phyloP scores from a whole-genome alignment of 805 yeast genomes.

The Torulaspora delbrueckii region DNA sequence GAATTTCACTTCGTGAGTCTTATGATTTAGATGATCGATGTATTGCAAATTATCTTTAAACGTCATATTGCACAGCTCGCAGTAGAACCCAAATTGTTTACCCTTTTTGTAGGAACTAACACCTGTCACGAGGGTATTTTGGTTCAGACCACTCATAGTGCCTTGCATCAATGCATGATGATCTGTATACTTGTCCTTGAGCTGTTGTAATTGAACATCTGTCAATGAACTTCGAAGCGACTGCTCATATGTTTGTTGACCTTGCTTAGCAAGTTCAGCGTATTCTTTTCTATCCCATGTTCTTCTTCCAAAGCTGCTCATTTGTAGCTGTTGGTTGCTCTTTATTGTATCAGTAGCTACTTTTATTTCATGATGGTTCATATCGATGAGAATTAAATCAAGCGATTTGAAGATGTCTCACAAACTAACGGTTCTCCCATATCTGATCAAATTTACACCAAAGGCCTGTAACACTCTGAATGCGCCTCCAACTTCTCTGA shows the following conservation, averaged over 20 bases:
- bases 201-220: constrained; percentile 11
- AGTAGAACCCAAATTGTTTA: constrained; percentile 75
- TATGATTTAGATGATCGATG: constrained; percentile 78
- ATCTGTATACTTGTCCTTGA: constrained; percentile 24
- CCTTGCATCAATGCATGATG: constrained; percentile 23
- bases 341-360: background rate
- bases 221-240: constrained; percentile 16
- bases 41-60: constrained; percentile 78
- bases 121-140: constrained; percentile 32
- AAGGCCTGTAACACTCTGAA: background rate
- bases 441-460: constrained; percentile 43
- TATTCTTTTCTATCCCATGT: constrained; percentile 72
- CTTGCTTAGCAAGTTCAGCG: constrained; percentile 42
- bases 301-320: constrained; percentile 49
- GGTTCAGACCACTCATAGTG: constrained; percentile 33
- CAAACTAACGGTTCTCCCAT: constrained; percentile 38
- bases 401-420: constrained; percentile 21
- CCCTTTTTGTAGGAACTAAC: constrained; percentile 40
- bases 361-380: background rate
- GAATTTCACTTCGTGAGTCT: constrained; percentile 52
- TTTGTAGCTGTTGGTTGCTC: background rate
- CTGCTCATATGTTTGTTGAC: constrained; percentile 22
- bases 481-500: constrained; percentile 16
- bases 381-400: background rate
- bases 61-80: constrained; percentile 73